Base-by-base conservation (phyloP, 768 basidiomycete species). In the Tylopilus sp. region DNA sequence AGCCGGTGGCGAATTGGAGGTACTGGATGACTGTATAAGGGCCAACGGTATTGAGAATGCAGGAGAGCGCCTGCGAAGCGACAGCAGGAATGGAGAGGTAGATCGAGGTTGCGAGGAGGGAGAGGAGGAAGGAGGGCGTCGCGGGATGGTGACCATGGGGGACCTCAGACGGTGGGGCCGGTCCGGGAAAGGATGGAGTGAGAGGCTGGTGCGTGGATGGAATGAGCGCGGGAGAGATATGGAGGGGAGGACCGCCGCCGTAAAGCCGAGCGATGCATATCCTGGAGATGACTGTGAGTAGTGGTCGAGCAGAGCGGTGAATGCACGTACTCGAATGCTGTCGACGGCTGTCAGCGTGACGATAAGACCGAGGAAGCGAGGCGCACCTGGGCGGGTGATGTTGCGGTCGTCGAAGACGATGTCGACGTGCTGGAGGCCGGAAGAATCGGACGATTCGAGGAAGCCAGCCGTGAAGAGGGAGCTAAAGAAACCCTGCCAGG, bases 201-300 rank as follows among this genome's bases (percentile, higher is more conserved):
- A 96, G 77, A 3, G 93, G 92, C 31, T 86, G 75, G 2, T 75
- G 63, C 3, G 84, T 65, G 0, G 85, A 85, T 4, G 93, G 85
- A 49, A 87, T 75, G 30, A 90, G 70, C 21, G 78, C 73, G 0
- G 84, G 77, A 17, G 85, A 80, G 46, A 94, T 74, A 60, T 84
- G 76, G 34, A 96, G 76, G 0, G 77, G 76, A 13, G 94, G 93
- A 0, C 91, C 87, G 17, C 90, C 87, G 22, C 92, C 91, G 62
- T 96, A 97, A 7, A 97, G 78, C 34, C 88, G 81, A 10, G 94
- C 81, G 48, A 96, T 82, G 69, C 91, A 93, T 58, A 95, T 74
- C 71, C 92, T 94, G 54, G 41, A 51, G 38, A 17, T 7, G 12
- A 21, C n/a, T n/a, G 40, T 71, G 47, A 55, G 61, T 42, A 51